These are phyloP conservation scores for Fusarium euwallaceae DNA, from an alignment of 2,329 filamentous ascomycete genomes.

Conservation along the genomic window DNA sequence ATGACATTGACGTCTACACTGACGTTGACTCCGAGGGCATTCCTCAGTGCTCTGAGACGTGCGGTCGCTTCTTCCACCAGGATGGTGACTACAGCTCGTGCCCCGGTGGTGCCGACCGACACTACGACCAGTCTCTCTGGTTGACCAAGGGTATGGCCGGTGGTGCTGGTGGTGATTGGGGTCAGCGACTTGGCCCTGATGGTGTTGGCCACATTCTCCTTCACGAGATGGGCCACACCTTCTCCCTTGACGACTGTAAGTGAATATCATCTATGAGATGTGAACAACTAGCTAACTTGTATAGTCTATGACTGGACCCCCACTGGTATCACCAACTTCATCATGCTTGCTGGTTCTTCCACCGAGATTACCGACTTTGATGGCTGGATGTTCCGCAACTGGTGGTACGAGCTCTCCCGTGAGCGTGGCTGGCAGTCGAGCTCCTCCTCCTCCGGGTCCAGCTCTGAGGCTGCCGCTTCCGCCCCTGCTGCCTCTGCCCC, in stretches of 20 bases:
- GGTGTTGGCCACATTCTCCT: slow-evolving; percentile 61
- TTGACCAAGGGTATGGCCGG: slow-evolving; percentile 60
- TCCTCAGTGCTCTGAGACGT: slow-evolving; percentile 56
- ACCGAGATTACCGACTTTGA: slow-evolving; percentile 61
- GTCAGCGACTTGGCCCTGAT: slow-evolving; percentile 59
- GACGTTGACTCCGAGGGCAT: slow-evolving; percentile 55
- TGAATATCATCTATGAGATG: background rate
- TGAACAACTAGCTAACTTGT: slow-evolving; percentile 8
- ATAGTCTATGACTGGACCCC: slow-evolving; percentile 57
- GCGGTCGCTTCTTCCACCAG: slow-evolving; percentile 61
- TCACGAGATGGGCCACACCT: slow-evolving; percentile 62
- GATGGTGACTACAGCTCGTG: slow-evolving; percentile 57
- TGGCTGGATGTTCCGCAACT: slow-evolving; percentile 63
- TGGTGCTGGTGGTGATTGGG: slow-evolving; percentile 62
- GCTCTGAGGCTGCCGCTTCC: background rate
- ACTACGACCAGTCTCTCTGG: slow-evolving; percentile 63
- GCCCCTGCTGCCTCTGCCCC: background rate
- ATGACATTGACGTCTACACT: slow-evolving; percentile 57
- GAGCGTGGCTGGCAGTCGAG: slow-evolving; percentile 46
- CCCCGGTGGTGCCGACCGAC: slow-evolving; percentile 49
- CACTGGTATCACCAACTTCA: slow-evolving; percentile 56
- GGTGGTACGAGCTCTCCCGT: slow-evolving; percentile 56
- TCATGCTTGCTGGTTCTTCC: slow-evolving; percentile 61
- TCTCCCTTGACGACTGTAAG: slow-evolving; percentile 56
- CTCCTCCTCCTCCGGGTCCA: slow-evolving; percentile 12